Evolutionary conservation across 768 basidiomycete species (phyloP).

Genomic region (Lentinus tigrinus): DNA sequence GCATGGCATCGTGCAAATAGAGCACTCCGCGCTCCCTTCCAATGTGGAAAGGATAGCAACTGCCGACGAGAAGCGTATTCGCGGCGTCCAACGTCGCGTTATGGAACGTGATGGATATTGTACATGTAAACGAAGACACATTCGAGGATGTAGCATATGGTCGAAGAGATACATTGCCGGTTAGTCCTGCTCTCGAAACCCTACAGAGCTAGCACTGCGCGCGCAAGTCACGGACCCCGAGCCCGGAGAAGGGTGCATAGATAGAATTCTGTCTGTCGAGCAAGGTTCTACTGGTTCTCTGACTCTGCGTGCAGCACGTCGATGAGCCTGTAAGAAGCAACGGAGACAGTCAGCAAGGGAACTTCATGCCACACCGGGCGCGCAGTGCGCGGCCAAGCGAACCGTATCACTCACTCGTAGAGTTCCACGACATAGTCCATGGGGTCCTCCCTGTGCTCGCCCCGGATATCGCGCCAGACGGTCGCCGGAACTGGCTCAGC

Average conservation of each 20-base stretch:
- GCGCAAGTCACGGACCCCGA: no score
- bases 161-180: not conserved
- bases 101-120: slow-evolving; percentile 4
- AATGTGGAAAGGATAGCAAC: not conserved
- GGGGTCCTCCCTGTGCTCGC: slow-evolving; percentile 12
- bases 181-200: not conserved
- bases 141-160: slow-evolving; percentile 1
- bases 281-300: no score
- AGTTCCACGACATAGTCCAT: slow-evolving; percentile 20
- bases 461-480: slow-evolving; percentile 29
- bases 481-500: slow-evolving; percentile 18
- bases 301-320: no score
- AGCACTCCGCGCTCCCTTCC: not conserved
- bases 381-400: not conserved
- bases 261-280: no score
- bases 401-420: slow-evolving; percentile 13
- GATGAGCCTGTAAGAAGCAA: no score
- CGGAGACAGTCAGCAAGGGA: slow-evolving; percentile 3
- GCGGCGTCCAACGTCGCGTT: slow-evolving; percentile 14
- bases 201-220: no score
- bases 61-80: slow-evolving; percentile 3
- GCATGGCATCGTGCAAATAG: not conserved
- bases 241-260: no score
- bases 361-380: slow-evolving; percentile 14
- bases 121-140: slow-evolving; percentile 17